These are phyloP conservation scores for Yamadazyma triangularis DNA, from an alignment of 1,139 yeast species.

Conservation along the genomic window DNA sequence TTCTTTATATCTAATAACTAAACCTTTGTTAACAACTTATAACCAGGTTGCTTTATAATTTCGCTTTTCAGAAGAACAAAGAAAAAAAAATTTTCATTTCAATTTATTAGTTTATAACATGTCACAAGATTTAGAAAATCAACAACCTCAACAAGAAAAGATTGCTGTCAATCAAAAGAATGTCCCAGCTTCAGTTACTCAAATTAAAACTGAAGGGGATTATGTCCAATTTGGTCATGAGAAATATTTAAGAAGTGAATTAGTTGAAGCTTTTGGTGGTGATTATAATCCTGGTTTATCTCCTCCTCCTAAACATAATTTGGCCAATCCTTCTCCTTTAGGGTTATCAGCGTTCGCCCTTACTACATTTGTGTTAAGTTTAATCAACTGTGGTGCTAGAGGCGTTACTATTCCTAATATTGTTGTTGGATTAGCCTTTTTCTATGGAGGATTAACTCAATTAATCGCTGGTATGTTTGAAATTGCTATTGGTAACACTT, in stretches of 20 bases:
- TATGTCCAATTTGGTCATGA: conserved; percentile 71
- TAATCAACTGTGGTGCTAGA: conserved; percentile 40
- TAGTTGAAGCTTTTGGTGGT: conserved; percentile 73
- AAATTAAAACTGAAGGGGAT: conserved; percentile 42
- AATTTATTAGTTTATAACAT: no score
- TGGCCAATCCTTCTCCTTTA: conserved; percentile 87
- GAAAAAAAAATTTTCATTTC: no score
- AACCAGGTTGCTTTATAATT: no score
- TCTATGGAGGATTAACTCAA: conserved; percentile 85
- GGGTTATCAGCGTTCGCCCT: conserved; percentile 83
- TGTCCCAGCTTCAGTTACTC: conserved; percentile 16
- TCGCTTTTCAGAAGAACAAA: no score
- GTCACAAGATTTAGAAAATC: conserved; percentile 25
- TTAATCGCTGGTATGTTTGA: conserved; percentile 74
- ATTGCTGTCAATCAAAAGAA: conserved; percentile 10
- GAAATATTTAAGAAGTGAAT: conserved; percentile 58
- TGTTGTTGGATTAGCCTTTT: conserved; percentile 65
- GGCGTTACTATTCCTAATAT: conserved; percentile 31
- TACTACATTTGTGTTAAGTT: conserved; percentile 75
- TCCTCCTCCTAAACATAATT: conserved; percentile 63
- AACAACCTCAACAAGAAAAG: conserved; percentile 22
- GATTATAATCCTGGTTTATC: conserved; percentile 59
- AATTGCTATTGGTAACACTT: conserved; percentile 74
- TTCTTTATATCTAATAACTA: no score
- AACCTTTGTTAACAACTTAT: no score